Evolutionary conservation across 306 rosid species (phyloP).

Genomic region (Ammopiptanthus mongolicus): DNA sequence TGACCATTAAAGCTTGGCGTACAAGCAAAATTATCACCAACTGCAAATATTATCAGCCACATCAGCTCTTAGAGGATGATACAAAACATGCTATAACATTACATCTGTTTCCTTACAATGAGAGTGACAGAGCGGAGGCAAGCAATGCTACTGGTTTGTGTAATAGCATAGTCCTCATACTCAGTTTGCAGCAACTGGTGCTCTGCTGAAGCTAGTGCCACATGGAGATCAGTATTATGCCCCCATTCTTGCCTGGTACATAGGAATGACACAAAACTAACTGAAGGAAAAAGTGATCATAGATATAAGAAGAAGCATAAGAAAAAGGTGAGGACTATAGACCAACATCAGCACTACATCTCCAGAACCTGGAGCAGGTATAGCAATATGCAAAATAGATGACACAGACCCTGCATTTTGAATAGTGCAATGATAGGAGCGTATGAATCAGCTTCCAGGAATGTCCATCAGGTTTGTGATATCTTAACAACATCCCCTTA

Average conservation of each 20-base stretch:
- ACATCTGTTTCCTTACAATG: slow-evolving; percentile 16
- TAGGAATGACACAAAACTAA: neutral
- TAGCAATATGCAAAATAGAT: neutral
- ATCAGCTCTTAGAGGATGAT: neutral
- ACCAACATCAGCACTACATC: neutral
- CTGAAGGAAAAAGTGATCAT: neutral
- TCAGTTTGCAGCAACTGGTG: slow-evolving; percentile 30
- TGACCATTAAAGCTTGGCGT: slow-evolving; percentile 29
- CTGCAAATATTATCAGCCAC: slow-evolving; percentile 9
- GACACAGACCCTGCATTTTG: neutral
- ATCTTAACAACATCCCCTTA: neutral
- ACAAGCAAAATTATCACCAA: slow-evolving; percentile 27
- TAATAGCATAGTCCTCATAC: slow-evolving; percentile 27
- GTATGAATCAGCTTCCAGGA: neutral
- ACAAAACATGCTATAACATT: neutral
- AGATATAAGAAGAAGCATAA: neutral
- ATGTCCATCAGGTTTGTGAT: neutral
- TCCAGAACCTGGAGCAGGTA: neutral
- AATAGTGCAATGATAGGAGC: neutral
- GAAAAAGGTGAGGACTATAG: neutral
- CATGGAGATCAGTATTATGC: slow-evolving; percentile 20
- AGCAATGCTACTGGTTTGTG: slow-evolving; percentile 29
- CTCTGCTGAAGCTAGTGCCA: slow-evolving; percentile 33
- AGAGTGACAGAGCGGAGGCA: slow-evolving; percentile 27
- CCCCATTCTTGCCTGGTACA: slow-evolving; percentile 35